These are phyloP conservation scores for Cryoendolithus antarcticus DNA, from an alignment of 2,329 filamentous ascomycete genomes.

Conservation along the genomic window DNA sequence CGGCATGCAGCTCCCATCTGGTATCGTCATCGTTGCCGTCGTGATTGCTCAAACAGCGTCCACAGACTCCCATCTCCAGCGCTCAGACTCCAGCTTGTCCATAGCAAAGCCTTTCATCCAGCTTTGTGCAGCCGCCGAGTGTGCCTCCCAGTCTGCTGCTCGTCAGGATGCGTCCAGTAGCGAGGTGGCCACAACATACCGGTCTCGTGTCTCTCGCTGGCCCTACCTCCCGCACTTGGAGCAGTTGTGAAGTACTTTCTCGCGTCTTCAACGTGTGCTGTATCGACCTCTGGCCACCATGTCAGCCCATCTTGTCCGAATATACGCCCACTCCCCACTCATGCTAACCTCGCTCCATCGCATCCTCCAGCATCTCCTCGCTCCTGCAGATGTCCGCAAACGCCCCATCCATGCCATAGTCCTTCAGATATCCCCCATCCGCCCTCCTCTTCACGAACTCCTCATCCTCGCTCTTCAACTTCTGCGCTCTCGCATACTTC, in stretches of 20 bases:
- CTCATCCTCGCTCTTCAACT: constrained; percentile 1
- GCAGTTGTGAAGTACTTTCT: constrained; percentile 1
- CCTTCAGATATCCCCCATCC: constrained; percentile 1
- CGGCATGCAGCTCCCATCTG: too few relatives aligned
- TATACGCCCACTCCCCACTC: not conserved
- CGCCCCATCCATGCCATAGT: constrained; percentile 1
- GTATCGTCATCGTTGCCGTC: too few relatives aligned
- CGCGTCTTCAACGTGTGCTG: not conserved
- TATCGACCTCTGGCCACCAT: too few relatives aligned
- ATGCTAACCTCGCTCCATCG: constrained; percentile 1
- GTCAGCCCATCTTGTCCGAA: too few relatives aligned
- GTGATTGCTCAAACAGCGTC: too few relatives aligned
- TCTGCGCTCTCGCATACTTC: constrained; percentile 3
- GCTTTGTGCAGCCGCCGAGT: not conserved
- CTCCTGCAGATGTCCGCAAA: constrained; percentile 1
- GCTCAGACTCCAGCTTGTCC: constrained; percentile 2
- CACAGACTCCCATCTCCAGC: constrained; percentile 4
- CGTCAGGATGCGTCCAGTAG: not conserved
- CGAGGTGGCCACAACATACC: not conserved
- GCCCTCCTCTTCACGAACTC: constrained; percentile 4
- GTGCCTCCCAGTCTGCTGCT: constrained; percentile 1
- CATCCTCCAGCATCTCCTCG: constrained; percentile 4
- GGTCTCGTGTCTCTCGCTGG: constrained; percentile 2
- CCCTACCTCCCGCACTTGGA: constrained; percentile 1
- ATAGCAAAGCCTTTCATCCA: constrained; percentile 1